Conservation (phyloP, 1,139 yeast species). For the Sugiyamaella novakii region DNA sequence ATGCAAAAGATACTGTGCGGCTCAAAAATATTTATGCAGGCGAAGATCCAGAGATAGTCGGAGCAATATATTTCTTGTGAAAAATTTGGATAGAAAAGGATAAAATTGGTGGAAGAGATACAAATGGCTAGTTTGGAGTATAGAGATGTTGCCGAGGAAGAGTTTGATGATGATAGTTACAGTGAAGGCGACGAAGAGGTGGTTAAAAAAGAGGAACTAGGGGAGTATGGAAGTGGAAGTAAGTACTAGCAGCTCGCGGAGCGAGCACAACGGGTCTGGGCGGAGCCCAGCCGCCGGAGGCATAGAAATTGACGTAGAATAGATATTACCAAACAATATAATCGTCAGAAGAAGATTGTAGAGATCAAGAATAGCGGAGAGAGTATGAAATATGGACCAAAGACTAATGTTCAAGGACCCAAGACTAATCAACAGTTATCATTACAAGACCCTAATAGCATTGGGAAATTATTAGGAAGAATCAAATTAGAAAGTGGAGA, state of each 20-base stretch:
- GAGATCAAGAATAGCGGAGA: slow-evolving; percentile 20
- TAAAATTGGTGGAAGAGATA: not conserved
- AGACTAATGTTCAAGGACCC: slow-evolving; percentile 27
- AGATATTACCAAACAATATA: slow-evolving; percentile 32
- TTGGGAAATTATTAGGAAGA: slow-evolving; percentile 26
- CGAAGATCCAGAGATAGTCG: not conserved
- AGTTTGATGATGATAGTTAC: not conserved
- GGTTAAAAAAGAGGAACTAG: slow-evolving; percentile 2
- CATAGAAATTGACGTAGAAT: no score
- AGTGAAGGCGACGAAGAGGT: not conserved
- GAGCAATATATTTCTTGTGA: no score
- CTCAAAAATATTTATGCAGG: slow-evolving; percentile 13
- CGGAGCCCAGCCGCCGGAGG: no score
- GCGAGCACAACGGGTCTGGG: no score
- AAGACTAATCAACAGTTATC: slow-evolving; percentile 18
- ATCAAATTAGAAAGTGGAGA: slow-evolving; percentile 32
- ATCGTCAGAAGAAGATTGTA: slow-evolving; percentile 26
- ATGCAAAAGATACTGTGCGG: slow-evolving; percentile 2
- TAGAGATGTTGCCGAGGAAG: not conserved
- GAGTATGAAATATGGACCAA: slow-evolving; percentile 21
- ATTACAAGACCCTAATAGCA: slow-evolving; percentile 25
- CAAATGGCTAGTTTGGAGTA: not conserved
- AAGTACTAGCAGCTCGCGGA: slow-evolving; percentile 2
- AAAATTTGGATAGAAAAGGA: not conserved
- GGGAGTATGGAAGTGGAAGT: slow-evolving; percentile 15